Evolutionary conservation across 805 yeast species (phyloP), one percentile per base, ranked within the genome.

Genomic region (Candida broadrunensis): DNA sequence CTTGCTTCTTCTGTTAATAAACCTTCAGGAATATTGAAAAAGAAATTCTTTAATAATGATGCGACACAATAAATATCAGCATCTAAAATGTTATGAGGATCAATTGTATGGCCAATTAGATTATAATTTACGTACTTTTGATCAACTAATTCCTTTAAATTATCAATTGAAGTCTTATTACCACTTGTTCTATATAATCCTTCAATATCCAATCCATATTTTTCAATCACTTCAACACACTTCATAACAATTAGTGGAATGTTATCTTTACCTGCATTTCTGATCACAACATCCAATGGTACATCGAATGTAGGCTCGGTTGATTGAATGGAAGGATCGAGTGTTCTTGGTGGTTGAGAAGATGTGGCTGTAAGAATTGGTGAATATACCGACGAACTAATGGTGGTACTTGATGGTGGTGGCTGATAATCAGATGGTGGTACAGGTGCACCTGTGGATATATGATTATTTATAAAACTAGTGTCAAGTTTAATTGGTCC

Each of bases 161-260:
- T 85, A 49, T 83, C 84, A 11, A 93, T 83, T 31, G 85, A 83
- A 6, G 81, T 61, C 32, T 77, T 79, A 59, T 85, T 87, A 0
- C 97, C 97, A 39, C 86, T 81, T 25, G 88, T 81, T 42, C 97
- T 73, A 60, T 93, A 93, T 26, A 93, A 83, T 0, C 98, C 98
- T 58, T 89, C 97, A 25, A 86, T 69, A 38, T 87, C 83, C 29
- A 85, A 60, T 1, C 99, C 99, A 58, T 85, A 82, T 31, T 73
- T 75, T 56, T 93, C 98, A 26, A 93, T 81, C 6, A 90, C 83
- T 47, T 82, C 83, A 38, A 91, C 85, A 70, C 97, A 90, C 56
- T 83, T 87, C 47, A 83, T 82, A 9, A 93, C 99, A 36, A 93
- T 78, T 14, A 85, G 75, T 1, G 99, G 99, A 4, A 93, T 97